Evolutionary conservation across 192 early-diverging fungal genomes (phyloP).

Genomic region (Coemansia sp.): DNA sequence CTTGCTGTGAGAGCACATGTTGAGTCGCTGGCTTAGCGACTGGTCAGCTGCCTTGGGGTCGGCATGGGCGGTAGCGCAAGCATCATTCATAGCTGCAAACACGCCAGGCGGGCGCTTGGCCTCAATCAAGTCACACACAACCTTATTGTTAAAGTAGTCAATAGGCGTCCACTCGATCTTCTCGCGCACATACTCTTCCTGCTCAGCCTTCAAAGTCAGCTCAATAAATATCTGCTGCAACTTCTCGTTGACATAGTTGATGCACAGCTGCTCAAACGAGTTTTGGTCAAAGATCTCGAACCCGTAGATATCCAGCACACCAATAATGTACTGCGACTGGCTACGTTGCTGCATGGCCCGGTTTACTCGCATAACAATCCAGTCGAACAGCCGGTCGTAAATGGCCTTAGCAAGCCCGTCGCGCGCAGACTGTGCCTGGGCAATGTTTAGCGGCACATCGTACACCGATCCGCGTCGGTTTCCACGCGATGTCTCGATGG

Average conservation of each 20-base stretch:
- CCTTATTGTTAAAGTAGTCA: constrained; percentile 98
- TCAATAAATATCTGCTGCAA: constrained; percentile 99
- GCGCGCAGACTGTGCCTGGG: constrained; percentile 85
- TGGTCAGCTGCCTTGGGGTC: constrained; percentile 76
- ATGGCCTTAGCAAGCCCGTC: constrained; percentile 94
- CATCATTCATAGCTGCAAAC: constrained; percentile 91
- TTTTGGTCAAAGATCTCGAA: constrained; percentile 96
- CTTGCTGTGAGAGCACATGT: constrained; percentile 63
- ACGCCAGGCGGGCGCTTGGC: constrained; percentile 93
- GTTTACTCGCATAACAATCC: constrained; percentile 95
- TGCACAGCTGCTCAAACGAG: constrained; percentile 98
- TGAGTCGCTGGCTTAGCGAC: constrained; percentile 68
- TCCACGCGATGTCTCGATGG: constrained; percentile 74
- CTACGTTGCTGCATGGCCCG: constrained; percentile 70
- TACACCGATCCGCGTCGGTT: constrained; percentile 72
- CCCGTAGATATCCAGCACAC: constrained; percentile 98
- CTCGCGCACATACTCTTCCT: constrained; percentile 96
- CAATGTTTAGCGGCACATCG: constrained; percentile 85
- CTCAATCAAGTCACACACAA: constrained; percentile 98
- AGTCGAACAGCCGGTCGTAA: constrained; percentile 94
- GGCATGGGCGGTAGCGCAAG: constrained; percentile 96
- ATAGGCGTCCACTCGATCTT: constrained; percentile 99
- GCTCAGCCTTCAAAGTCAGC: constrained; percentile 95
- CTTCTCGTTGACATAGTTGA: constrained; percentile 98
- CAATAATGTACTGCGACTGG: constrained; percentile 68